Evolutionary conservation across 768 basidiomycete species (phyloP), one percentile per base, ranked within the genome.

Genomic region (Coprinopsis cinerea): DNA sequence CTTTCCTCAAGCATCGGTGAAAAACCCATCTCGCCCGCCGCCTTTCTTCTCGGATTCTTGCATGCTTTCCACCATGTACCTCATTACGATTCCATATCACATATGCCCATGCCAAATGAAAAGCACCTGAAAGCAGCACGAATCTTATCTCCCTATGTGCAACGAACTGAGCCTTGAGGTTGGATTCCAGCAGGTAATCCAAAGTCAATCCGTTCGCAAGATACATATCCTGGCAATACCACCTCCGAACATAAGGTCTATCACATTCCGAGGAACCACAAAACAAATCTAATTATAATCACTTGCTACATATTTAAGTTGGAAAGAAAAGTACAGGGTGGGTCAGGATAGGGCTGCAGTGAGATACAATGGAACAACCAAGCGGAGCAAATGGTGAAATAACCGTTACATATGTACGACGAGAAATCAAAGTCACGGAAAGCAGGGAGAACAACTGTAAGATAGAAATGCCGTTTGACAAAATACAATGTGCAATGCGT

Each of bases 351-450:
- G 74, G 73, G 77, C 76, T 77, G 76, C 74, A 72, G 74, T 57
- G 68, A 62, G 64, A 64, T 75, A 79, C 77, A 81, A 81, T 82
- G 75, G 81, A 71, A 79, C 81, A 82, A 78, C 81, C 78, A 75
- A 75, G 70, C 71, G 70, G 70, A 68, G 64, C 66, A 67, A 67
- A 67, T 72, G 70, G 63, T 62, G 65, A 62, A 62, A 73, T 76
- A 77, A 75, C 72, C 75, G 74, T 73, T 79, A 79, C 77, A 81
- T 78, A 74, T 78, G 76, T 59, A 63, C 69, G 69, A 70, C 48
- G 48, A 72, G 70, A 63, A 64, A 64, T 66, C 64, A 64, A 66
- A 62, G 62, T 63, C 68, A 67, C 67, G 67, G 69, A 72, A 73
- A 73, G 68, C 69, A 77, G 61, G 66, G 69, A 70, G 68, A 72